Conservation (phyloP, 257 asterid genomes). For the Fraxinus americana region DNA sequence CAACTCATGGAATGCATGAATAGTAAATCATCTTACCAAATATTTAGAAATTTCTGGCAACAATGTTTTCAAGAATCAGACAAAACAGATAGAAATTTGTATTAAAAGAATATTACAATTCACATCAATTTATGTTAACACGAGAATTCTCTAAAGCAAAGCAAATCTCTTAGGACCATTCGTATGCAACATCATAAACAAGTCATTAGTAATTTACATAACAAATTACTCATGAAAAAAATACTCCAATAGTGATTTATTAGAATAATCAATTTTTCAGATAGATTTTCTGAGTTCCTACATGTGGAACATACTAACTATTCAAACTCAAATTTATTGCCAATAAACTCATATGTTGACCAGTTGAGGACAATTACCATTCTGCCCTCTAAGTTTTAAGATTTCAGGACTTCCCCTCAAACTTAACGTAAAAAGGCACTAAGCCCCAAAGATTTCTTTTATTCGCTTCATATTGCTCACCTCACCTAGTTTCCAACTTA, state of each 20-base stretch:
- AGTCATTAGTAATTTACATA: no score
- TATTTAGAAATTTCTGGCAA: not conserved
- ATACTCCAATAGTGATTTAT: no score
- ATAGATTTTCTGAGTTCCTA: no score
- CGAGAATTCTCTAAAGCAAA: no score
- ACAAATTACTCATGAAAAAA: not conserved
- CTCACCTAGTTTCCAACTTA: not conserved
- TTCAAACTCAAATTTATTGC: not conserved
- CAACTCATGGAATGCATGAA: not conserved
- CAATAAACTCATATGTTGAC: not conserved
- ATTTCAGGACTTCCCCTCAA: not conserved
- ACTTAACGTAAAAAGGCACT: not conserved
- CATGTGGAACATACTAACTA: not conserved
- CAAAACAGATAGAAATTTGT: no score
- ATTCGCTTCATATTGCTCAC: not conserved
- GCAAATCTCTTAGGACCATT: no score
- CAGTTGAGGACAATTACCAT: not conserved
- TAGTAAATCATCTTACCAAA: not conserved
- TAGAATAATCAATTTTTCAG: not conserved
- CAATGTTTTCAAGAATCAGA: no score
- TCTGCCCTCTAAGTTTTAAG: not conserved
- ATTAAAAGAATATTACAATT: no score
- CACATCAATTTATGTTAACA: no score
- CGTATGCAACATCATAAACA: no score
- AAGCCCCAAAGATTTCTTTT: not conserved